phyloP scores from a whole-genome alignment of 805 yeast species.

The Saccharomycopsis capsularis region DNA sequence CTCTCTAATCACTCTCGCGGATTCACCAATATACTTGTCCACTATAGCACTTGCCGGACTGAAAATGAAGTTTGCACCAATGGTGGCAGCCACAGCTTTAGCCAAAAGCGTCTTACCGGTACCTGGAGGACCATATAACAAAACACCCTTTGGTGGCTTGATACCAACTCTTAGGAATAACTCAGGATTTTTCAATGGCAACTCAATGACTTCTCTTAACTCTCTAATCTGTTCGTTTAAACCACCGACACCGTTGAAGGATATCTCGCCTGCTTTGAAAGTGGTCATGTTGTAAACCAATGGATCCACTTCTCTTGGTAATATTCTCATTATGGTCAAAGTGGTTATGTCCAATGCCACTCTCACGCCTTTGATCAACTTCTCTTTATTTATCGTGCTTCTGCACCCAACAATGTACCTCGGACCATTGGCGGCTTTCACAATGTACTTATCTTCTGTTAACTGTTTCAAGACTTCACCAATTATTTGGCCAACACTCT shows the following conservation, averaged over 20 bases:
- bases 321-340: slow-evolving; percentile 90
- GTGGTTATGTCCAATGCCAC: slow-evolving; percentile 98
- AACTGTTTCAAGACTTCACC: slow-evolving; percentile 95
- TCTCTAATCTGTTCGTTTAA: slow-evolving; percentile 92
- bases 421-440: slow-evolving; percentile 95
- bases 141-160: slow-evolving; percentile 97
- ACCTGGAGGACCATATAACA: slow-evolving; percentile 97
- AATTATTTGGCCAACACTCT: slow-evolving; percentile 93
- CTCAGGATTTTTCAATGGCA: slow-evolving; percentile 96
- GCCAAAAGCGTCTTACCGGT: slow-evolving; percentile 97
- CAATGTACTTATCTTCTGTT: slow-evolving; percentile 90
- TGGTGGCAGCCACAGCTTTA: slow-evolving; percentile 97
- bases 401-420: slow-evolving; percentile 97
- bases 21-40: slow-evolving; percentile 96
- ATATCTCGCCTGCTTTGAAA: slow-evolving; percentile 94
- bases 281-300: slow-evolving; percentile 97
- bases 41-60: slow-evolving; percentile 98
- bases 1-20: slow-evolving; percentile 92
- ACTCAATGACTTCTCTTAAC: slow-evolving; percentile 92
- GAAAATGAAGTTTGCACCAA: slow-evolving; percentile 95
- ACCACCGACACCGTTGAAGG: slow-evolving; percentile 95
- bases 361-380: slow-evolving; percentile 86
- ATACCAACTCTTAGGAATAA: slow-evolving; percentile 92
- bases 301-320: slow-evolving; percentile 98
- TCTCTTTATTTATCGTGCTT: slow-evolving; percentile 78